Percentiles rank a stretch among this genome's conserved stretches.
These are phyloP conservation scores for Mycena galopus DNA, from an alignment of 768 basidiomycete species.

Conservation along the genomic window DNA sequence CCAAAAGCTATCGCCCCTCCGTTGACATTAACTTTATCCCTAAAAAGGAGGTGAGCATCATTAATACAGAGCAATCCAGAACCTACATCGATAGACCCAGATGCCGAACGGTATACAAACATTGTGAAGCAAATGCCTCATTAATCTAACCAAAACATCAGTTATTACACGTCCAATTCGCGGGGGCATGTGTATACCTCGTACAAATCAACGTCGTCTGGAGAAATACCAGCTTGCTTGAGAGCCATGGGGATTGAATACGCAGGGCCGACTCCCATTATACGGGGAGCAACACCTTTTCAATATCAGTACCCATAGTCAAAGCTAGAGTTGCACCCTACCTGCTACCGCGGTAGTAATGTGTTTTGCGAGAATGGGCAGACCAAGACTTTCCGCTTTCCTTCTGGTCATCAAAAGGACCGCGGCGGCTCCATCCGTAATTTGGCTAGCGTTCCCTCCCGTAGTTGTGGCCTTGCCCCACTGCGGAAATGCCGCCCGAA, in stretches of 20 bases:
- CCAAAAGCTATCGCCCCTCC: conserved; percentile 93
- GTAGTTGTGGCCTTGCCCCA: conserved; percentile 83
- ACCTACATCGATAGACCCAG: conserved; percentile 67
- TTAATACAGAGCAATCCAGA: neutral
- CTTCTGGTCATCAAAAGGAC: conserved; percentile 84
- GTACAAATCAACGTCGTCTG: conserved; percentile 82
- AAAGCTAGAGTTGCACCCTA: conserved; percentile 29
- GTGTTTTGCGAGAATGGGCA: conserved; percentile 83
- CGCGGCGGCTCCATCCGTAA: conserved; percentile 88
- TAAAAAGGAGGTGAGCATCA: conserved; percentile 30
- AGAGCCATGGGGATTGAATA: conserved; percentile 87
- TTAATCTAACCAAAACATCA: conserved; percentile 71
- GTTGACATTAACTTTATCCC: conserved; percentile 82
- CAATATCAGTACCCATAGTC: neutral
- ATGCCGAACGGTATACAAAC: conserved; percentile 76
- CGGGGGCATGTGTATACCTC: conserved; percentile 62
- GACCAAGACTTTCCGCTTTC: conserved; percentile 81
- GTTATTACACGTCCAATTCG: neutral
- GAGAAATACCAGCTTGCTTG: conserved; percentile 71
- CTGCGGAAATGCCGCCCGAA: conserved; percentile 84
- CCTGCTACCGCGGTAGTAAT: conserved; percentile 80
- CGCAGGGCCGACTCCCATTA: conserved; percentile 91
- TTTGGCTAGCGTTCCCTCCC: conserved; percentile 88
- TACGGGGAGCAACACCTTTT: conserved; percentile 78
- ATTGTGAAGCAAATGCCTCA: conserved; percentile 91